These are phyloP conservation scores for Sporothrix schenckii DNA, from an alignment of 2,329 filamentous ascomycete genomes.

Conservation along the genomic window DNA sequence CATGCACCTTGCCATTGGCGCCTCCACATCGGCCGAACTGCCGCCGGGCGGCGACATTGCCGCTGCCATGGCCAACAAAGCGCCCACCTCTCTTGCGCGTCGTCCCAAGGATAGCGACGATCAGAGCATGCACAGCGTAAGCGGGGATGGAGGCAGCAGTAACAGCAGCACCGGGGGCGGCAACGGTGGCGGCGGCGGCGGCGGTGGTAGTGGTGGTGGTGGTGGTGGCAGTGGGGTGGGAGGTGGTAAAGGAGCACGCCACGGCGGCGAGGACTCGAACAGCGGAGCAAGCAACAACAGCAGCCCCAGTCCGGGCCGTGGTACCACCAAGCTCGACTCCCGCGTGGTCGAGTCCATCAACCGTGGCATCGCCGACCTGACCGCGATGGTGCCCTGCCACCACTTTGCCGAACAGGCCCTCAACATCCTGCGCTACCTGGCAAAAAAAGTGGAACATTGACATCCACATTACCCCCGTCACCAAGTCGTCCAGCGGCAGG, in stretches of 20 bases:
- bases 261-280: background rate
- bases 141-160: background rate
- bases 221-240: background rate
- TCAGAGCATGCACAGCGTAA: conserved; percentile 13
- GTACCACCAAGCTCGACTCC: conserved; percentile 42
- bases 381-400: conserved; percentile 64
- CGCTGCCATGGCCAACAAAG: background rate
- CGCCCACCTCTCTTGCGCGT: conserved; percentile 3
- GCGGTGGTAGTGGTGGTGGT: background rate
- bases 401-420: conserved; percentile 64
- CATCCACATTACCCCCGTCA: conserved; percentile 47
- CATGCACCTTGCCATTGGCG: conserved; percentile 61
- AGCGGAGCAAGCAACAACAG: background rate
- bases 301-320: background rate
- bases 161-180: background rate
- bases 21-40: conserved; percentile 39
- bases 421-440: conserved; percentile 61
- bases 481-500: conserved; percentile 24
- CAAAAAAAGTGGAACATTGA: conserved; percentile 62
- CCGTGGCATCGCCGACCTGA: conserved; percentile 60
- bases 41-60: conserved; percentile 28
- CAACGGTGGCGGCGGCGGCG: background rate
- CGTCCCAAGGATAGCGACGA: conserved; percentile 11
- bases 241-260: no score
- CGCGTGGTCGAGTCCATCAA: conserved; percentile 52